phyloP scores from a whole-genome alignment of 495 filamentous ascomycete genomes.

The Aspergillus affinis region DNA sequence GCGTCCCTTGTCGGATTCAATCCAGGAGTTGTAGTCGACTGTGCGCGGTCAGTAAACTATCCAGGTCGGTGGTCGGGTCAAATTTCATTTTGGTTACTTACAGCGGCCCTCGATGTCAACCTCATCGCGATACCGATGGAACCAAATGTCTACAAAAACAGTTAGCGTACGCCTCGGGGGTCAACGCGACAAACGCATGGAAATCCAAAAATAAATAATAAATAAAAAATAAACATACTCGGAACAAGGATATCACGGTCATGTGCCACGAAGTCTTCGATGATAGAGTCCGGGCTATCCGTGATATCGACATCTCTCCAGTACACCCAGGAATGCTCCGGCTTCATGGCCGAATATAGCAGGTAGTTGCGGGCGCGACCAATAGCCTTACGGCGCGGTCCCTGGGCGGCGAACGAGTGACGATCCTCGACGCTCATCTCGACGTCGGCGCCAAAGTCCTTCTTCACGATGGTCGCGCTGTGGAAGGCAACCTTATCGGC shows the following conservation, averaged over 20 bases:
- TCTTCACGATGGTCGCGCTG: constrained; percentile 79
- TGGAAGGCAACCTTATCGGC: constrained; percentile 77
- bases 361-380: constrained; percentile 90
- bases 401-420: constrained; percentile 86
- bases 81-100: constrained; percentile 42
- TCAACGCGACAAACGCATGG: not conserved
- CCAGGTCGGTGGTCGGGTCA: not conserved
- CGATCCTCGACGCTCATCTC: constrained; percentile 76
- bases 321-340: constrained; percentile 97
- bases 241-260: constrained; percentile 92
- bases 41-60: constrained; percentile 15
- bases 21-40: constrained; percentile 99
- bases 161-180: constrained; percentile 24
- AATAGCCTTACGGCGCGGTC: constrained; percentile 86
- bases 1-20: constrained; percentile 82
- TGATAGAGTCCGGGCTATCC: constrained; percentile 80
- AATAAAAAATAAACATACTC: constrained; percentile 82
- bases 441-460: constrained; percentile 75
- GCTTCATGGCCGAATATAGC: constrained; percentile 77
- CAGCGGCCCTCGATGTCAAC: constrained; percentile 92
- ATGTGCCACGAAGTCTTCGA: constrained; percentile 95
- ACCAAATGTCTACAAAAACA: constrained; percentile 79
- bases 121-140: constrained; percentile 84
- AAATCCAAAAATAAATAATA: not conserved
- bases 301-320: constrained; percentile 97